Conservation (phyloP, 1,284 basidiomycete species). For the Takashimella koratensis region DNA sequence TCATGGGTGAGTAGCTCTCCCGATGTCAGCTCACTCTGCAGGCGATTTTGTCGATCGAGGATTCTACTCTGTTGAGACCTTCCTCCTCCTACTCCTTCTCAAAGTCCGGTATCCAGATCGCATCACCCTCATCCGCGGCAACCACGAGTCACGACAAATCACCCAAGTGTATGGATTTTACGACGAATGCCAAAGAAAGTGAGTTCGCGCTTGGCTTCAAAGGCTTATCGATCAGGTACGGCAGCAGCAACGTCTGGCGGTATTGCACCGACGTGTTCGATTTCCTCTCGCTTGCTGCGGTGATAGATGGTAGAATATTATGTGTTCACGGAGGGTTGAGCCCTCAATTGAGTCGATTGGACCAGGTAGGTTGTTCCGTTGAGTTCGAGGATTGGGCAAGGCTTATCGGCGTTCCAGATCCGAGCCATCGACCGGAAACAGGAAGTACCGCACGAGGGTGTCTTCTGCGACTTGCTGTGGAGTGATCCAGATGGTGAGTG, state of each 20-base stretch:
- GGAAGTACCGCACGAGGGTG: slow-evolving; percentile 98
- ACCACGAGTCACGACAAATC: slow-evolving; percentile 98
- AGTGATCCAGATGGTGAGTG: slow-evolving; percentile 89
- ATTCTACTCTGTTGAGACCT: slow-evolving; percentile 96
- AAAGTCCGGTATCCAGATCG: slow-evolving; percentile 98
- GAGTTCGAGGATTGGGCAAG: not conserved
- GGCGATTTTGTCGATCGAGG: slow-evolving; percentile 96
- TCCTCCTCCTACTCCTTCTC: slow-evolving; percentile 86
- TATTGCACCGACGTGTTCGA: slow-evolving; percentile 99
- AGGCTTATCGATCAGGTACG: slow-evolving; percentile 68
- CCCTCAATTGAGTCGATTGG: slow-evolving; percentile 75
- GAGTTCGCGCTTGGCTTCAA: not conserved
- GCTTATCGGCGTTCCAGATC: slow-evolving; percentile 59
- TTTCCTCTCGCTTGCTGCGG: slow-evolving; percentile 87
- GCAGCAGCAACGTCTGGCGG: slow-evolving; percentile 90
- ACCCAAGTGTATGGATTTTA: slow-evolving; percentile 99
- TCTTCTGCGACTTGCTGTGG: slow-evolving; percentile 98
- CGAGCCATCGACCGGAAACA: slow-evolving; percentile 93
- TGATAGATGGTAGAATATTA: slow-evolving; percentile 91
- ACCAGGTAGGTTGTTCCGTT: slow-evolving; percentile 62
- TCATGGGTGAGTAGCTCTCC: slow-evolving; percentile 92
- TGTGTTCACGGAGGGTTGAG: slow-evolving; percentile 92
- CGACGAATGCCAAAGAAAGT: slow-evolving; percentile 93
- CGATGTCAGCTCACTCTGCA: too few species aligned
- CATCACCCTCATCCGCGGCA: slow-evolving; percentile 94